phyloP scores from a whole-genome alignment of 164 flowering plant species.

The Hamamelis virginiana region DNA sequence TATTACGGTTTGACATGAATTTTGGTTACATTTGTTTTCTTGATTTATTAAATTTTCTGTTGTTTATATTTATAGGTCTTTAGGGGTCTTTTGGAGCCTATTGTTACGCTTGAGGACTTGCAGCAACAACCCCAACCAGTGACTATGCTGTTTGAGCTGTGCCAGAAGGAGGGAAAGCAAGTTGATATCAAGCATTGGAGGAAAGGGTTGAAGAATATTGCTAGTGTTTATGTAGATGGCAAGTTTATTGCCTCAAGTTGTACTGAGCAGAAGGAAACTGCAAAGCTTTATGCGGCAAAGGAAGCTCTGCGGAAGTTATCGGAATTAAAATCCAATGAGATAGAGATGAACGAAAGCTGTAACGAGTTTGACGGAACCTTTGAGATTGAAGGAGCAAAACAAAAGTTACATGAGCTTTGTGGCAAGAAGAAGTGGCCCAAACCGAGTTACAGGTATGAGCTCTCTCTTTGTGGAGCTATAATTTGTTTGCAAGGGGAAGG shows the following conservation, averaged over 20 bases:
- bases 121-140: conserved; percentile 55
- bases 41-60: not conserved
- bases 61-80: conserved; percentile 34
- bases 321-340: not conserved
- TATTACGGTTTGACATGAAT: not conserved
- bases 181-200: conserved; percentile 40
- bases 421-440: conserved; percentile 51
- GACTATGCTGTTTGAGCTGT: conserved; percentile 44
- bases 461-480: not conserved
- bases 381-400: conserved; percentile 55
- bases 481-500: too few relatives aligned
- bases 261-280: conserved; percentile 52
- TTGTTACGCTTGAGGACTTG: conserved; percentile 43
- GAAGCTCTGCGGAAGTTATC: conserved; percentile 41
- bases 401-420: conserved; percentile 55
- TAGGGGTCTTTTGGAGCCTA: conserved; percentile 54
- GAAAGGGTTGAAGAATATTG: conserved; percentile 29
- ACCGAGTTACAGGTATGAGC: conserved; percentile 49
- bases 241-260: conserved; percentile 36
- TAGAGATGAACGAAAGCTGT: not conserved
- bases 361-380: conserved; percentile 12
- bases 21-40: not conserved
- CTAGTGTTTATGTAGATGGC: conserved; percentile 51
- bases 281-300: conserved; percentile 59
- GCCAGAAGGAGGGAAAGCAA: conserved; percentile 58